Evolutionary conservation across 2,329 filamentous ascomycete species (phyloP), one percentile per base, ranked within the genome.

Genomic region (Blastomyces emzantsi): DNA sequence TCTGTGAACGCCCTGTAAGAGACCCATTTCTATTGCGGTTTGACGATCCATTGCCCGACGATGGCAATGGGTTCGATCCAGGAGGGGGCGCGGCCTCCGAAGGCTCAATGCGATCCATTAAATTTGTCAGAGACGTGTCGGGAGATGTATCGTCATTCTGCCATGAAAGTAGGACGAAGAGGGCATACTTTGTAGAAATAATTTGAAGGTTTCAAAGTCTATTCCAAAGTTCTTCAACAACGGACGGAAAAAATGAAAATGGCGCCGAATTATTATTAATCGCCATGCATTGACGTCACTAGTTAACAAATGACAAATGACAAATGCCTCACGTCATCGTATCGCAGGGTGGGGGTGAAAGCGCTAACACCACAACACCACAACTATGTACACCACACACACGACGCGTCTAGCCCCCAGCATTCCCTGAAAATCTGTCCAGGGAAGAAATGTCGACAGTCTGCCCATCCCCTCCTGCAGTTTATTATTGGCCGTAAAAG

Each of bases 71-170:
- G 1, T 11, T 28, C 2, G 57, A 17, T 60, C 8, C 33, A 8
- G 43, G 28, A 30, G 41, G 43, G 25, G 22, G 39, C 19, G 19
- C 19, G 6, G 57, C 49, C 33, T 59, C 63, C 63, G 56, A 68
- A 47, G 69, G 67, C 67, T 76, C 75, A 67, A 77, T 77, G 66
- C 65, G 74, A 73, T 77, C 74, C 75, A 77, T 77, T 64, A 61
- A 49, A 45, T 17, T 13, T 9, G 22, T 41, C 6, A 28, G 17
- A 41, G 45, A 36, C 22, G 22, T n/a, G 58, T 49, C 25, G 43
- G 9, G 25, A n/a, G 15, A 49, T 25, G 25, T 33, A n/a, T 51
- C 58, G 25, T 13, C 43, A 60, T 30, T 30, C 30, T 36, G 22
- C 25, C 8, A 25, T 49, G 13, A 54, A 28, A 19, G 54, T 22